A percentile compares a stretch with the other conserved stretches of the same genome.
phyloP scores from a whole-genome alignment of 176 grass and related monocot genomes.

The Rhynchospora breviuscula region DNA sequence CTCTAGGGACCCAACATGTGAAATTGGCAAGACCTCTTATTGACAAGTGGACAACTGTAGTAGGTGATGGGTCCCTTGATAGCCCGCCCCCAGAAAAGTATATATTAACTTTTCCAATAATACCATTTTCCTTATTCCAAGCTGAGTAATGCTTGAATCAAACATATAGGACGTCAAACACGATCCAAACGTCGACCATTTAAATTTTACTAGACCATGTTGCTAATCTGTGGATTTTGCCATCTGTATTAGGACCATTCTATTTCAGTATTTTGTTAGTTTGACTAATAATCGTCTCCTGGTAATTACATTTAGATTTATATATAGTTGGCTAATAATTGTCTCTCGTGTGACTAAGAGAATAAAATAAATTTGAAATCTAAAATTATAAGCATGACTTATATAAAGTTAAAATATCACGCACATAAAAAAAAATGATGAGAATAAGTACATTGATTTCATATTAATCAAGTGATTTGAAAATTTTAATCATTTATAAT shows the following conservation, averaged over 20 bases:
- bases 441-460: no score
- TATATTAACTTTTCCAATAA: not conserved
- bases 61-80: conserved; percentile 3
- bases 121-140: not conserved
- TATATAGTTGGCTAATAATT: no score
- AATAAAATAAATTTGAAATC: no score
- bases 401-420: no score
- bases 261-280: not conserved
- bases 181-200: no score
- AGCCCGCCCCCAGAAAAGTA: not conserved
- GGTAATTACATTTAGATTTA: not conserved
- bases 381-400: no score
- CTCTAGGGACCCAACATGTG: not conserved
- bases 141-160: no score
- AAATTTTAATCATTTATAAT: no score
- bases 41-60: not conserved
- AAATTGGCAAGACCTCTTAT: not conserved
- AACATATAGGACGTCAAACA: no score
- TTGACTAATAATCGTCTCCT: not conserved
- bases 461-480: no score
- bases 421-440: no score
- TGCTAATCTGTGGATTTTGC: not conserved
- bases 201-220: not conserved
- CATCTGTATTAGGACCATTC: not conserved
- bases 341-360: no score